Conservation (phyloP, 306 rosid species). For the Vigna mungo region DNA sequence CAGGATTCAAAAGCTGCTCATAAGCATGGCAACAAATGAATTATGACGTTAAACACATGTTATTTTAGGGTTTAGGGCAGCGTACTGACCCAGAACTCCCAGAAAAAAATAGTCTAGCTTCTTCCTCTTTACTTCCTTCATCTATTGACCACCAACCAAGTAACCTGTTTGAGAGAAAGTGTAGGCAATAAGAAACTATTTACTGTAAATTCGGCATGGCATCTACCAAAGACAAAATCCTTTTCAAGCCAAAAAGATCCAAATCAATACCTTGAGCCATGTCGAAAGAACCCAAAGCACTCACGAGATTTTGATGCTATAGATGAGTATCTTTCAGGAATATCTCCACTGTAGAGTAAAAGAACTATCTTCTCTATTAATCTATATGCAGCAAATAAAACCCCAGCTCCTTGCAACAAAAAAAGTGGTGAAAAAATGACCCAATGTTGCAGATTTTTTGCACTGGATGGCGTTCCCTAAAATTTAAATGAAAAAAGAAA, state of each 20-base stretch:
- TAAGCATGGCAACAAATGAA: slow-evolving; percentile 23
- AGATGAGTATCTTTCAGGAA: slow-evolving; percentile 63
- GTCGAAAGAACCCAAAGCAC: slow-evolving; percentile 74
- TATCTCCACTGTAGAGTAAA: slow-evolving; percentile 54
- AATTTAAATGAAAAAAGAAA: slow-evolving; percentile 37
- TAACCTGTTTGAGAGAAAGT: slow-evolving; percentile 57
- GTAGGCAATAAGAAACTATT: slow-evolving; percentile 13
- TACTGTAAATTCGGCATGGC: slow-evolving; percentile 22
- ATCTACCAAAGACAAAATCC: slow-evolving; percentile 23
- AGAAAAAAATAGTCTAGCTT: slow-evolving; percentile 74
- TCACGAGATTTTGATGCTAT: slow-evolving; percentile 68
- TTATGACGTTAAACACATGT: slow-evolving; percentile 13
- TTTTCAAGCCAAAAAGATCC: slow-evolving; percentile 24
- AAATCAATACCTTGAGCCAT: slow-evolving; percentile 72
- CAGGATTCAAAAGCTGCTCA: slow-evolving; percentile 4
- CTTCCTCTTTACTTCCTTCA: slow-evolving; percentile 90
- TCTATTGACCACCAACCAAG: slow-evolving; percentile 98
- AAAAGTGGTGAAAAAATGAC: slow-evolving; percentile 72
- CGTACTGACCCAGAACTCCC: slow-evolving; percentile 73
- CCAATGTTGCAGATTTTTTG: slow-evolving; percentile 57
- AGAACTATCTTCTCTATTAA: slow-evolving; percentile 73
- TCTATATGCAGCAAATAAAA: slow-evolving; percentile 75
- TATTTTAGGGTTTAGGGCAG: slow-evolving; percentile 28
- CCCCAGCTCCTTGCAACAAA: slow-evolving; percentile 87
- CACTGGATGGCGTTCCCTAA: slow-evolving; percentile 71